These are phyloP conservation scores for Fusarium udum DNA, from an alignment of 2,329 filamentous ascomycete species.

Conservation along the genomic window DNA sequence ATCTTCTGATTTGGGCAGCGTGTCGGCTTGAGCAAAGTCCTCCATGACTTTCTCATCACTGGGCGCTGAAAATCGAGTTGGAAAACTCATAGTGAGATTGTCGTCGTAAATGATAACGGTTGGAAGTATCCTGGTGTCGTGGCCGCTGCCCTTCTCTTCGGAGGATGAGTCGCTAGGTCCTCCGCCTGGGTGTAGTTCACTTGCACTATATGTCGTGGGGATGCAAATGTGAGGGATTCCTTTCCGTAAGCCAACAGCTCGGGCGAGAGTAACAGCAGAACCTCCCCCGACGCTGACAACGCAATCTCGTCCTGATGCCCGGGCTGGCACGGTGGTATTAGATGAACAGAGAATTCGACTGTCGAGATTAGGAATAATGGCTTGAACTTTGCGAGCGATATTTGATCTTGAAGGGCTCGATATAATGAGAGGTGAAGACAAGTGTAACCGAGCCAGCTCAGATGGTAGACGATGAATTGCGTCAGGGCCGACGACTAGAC, in stretches of 20 bases:
- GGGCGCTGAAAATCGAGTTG: constrained; percentile 45
- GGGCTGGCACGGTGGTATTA: constrained; percentile 31
- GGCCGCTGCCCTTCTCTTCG: neutral
- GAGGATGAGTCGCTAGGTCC: neutral
- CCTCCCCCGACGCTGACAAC: constrained; percentile 71
- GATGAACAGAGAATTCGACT: constrained; percentile 48
- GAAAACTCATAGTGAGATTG: constrained; percentile 45
- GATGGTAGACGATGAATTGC: constrained; percentile 46
- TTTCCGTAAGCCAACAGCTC: constrained; percentile 62
- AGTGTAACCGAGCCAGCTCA: constrained; percentile 47
- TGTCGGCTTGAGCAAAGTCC: constrained; percentile 21
- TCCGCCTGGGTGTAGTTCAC: constrained; percentile 57
- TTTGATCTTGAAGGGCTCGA: constrained; percentile 51
- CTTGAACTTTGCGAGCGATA: constrained; percentile 47
- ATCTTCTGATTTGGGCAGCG: constrained; percentile 37
- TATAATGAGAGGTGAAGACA: constrained; percentile 50
- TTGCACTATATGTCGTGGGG: constrained; percentile 68
- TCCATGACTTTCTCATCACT: constrained; percentile 30
- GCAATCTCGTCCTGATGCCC: constrained; percentile 58
- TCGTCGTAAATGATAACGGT: constrained; percentile 52
- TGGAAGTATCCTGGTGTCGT: constrained; percentile 33
- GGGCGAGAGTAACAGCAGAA: constrained; percentile 68
- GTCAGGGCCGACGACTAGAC: constrained; percentile 49
- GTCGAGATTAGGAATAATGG: constrained; percentile 48
- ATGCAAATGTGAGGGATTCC: constrained; percentile 67